Evolutionary conservation across 768 basidiomycete genomes (phyloP).

Genomic region (Termitomyces sp.): DNA sequence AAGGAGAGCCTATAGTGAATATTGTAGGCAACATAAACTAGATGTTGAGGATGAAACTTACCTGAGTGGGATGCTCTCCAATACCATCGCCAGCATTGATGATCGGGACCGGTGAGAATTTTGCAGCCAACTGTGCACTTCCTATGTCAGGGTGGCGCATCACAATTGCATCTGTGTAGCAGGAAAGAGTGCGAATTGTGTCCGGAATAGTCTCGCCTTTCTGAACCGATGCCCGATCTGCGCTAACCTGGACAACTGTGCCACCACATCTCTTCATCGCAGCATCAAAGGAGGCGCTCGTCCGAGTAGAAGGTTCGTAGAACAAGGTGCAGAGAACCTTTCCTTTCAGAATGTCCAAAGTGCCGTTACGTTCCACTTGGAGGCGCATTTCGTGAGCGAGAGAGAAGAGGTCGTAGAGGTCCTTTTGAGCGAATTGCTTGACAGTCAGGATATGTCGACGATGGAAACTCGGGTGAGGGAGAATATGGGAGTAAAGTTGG

Average conservation of each 20-base stretch:
- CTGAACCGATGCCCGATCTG: constrained; percentile 80
- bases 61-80: constrained; percentile 97
- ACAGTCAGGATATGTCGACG: constrained; percentile 92
- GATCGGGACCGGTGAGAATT: constrained; percentile 92
- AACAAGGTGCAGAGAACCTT: constrained; percentile 90
- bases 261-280: constrained; percentile 99
- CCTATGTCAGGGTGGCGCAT: constrained; percentile 94
- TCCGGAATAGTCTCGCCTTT: constrained; percentile 95
- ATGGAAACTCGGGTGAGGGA: constrained; percentile 85
- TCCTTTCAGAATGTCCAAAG: constrained; percentile 85
- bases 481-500: constrained; percentile 42
- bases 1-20: constrained; percentile 59
- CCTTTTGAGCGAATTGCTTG: constrained; percentile 86
- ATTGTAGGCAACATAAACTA: constrained; percentile 1
- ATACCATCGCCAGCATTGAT: constrained; percentile 97
- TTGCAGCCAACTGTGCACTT: constrained; percentile 92
- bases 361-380: constrained; percentile 89
- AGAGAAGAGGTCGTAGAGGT: constrained; percentile 91
- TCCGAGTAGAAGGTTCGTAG: constrained; percentile 96
- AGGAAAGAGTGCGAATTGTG: constrained; percentile 90
- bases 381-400: constrained; percentile 96
- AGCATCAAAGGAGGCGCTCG: constrained; percentile 93
- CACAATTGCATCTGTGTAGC: constrained; percentile 93
- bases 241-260: constrained; percentile 82
- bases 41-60: constrained; percentile 27